Evolutionary conservation across 2,329 filamentous ascomycete species (phyloP).

Genomic region (Hymenoscyphus fraxineus): DNA sequence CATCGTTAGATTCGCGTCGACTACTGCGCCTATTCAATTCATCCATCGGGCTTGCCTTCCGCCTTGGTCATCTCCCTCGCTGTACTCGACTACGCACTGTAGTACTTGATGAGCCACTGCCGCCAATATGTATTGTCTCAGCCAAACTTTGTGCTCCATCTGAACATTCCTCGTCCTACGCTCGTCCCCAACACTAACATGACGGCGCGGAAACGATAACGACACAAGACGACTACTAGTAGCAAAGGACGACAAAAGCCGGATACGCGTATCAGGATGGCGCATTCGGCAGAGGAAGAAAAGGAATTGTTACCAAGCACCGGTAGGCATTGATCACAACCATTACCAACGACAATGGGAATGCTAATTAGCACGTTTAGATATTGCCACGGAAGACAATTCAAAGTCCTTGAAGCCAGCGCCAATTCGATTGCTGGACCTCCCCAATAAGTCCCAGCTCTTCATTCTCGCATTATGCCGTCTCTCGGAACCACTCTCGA

Average conservation of each 20-base stretch:
- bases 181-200: neutral
- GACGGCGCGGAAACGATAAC: neutral
- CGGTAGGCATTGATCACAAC: neutral
- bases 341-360: neutral
- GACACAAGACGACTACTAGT: neutral
- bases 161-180: neutral
- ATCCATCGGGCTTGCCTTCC: neutral
- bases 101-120: neutral
- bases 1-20: neutral
- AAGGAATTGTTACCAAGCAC: constrained; percentile 1
- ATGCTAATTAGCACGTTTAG: neutral
- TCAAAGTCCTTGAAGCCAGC: constrained; percentile 9
- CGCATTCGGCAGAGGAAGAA: neutral
- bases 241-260: neutral
- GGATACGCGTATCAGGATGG: neutral
- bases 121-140: neutral
- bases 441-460: constrained; percentile 76
- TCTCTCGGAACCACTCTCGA: constrained; percentile 73
- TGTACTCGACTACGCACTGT: neutral
- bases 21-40: neutral
- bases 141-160: neutral
- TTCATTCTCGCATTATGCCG: constrained; percentile 74
- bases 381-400: neutral
- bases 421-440: constrained; percentile 61
- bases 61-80: neutral